Conservation (phyloP, 257 asterid species). For the Anisodus tanguticus region DNA sequence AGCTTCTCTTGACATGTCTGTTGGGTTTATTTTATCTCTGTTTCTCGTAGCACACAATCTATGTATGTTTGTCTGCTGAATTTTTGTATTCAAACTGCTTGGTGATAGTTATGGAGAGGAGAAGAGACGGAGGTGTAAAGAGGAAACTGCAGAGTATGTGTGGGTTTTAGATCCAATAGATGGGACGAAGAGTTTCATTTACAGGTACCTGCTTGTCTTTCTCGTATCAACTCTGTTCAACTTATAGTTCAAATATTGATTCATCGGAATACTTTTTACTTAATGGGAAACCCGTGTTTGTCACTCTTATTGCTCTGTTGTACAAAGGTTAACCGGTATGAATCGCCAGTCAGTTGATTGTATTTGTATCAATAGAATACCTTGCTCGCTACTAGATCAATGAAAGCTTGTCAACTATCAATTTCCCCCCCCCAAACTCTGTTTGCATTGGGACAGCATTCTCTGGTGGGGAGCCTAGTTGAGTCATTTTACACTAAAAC, state of each 20-base stretch:
- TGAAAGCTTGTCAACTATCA: slow-evolving; percentile 6
- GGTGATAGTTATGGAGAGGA: slow-evolving; percentile 87
- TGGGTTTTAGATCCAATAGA: slow-evolving; percentile 99
- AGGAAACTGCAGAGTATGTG: slow-evolving; percentile 74
- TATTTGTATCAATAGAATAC: not conserved
- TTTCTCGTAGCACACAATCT: no score
- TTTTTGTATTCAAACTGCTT: not conserved
- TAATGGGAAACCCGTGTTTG: slow-evolving; percentile 92
- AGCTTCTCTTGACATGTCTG: not conserved
- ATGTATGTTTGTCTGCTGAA: slow-evolving; percentile 6
- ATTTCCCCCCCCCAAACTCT: not conserved
- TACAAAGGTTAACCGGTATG: slow-evolving; percentile 91
- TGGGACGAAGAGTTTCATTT: slow-evolving; percentile 95
- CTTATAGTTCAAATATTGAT: not conserved
- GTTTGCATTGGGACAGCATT: not conserved
- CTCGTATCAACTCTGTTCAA: not conserved
- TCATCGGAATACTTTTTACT: not conserved
- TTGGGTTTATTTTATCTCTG: not conserved
- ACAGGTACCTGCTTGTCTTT: slow-evolving; percentile 57
- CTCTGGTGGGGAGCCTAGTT: no score
- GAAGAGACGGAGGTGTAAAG: slow-evolving; percentile 81
- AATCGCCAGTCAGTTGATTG: slow-evolving; percentile 33
- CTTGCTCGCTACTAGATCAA: slow-evolving; percentile 19
- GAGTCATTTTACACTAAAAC: no score
- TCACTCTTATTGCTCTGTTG: slow-evolving; percentile 86